These are phyloP conservation scores for Myochromella boudieri DNA, from an alignment of 768 basidiomycete species.

Conservation along the genomic window DNA sequence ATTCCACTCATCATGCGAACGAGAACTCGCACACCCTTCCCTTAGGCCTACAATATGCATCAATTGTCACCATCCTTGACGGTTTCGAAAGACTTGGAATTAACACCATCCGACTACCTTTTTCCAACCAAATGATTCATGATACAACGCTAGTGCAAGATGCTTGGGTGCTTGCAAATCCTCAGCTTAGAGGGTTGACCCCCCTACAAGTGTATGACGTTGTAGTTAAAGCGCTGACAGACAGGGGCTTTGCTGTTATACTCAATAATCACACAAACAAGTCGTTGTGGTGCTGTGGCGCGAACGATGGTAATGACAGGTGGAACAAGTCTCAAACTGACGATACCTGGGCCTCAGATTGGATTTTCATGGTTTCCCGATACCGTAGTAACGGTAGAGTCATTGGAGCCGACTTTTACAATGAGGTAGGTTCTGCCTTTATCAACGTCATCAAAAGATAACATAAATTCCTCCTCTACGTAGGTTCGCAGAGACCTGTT, in stretches of 20 bases:
- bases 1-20: slow-evolving; percentile 12
- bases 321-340: slow-evolving; percentile 18
- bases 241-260: slow-evolving; percentile 15
- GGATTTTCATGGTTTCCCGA: slow-evolving; percentile 17
- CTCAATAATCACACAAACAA: slow-evolving; percentile 18
- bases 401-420: slow-evolving; percentile 15
- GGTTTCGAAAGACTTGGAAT: slow-evolving; percentile 13
- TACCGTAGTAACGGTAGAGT: slow-evolving; percentile 14
- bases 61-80: slow-evolving; percentile 10
- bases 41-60: slow-evolving; percentile 11
- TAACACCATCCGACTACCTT: slow-evolving; percentile 13
- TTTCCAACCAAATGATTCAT: slow-evolving; percentile 19
- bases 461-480: neutral
- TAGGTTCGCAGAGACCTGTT: slow-evolving; percentile 16
- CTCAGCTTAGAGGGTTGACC: slow-evolving; percentile 12
- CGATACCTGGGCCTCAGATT: slow-evolving; percentile 13
- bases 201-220: slow-evolving; percentile 15
- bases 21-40: slow-evolving; percentile 17
- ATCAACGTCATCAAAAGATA: neutral
- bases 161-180: slow-evolving; percentile 12
- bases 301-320: slow-evolving; percentile 14
- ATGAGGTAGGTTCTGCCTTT: slow-evolving; percentile 9
- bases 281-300: slow-evolving; percentile 17
- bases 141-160: slow-evolving; percentile 12
- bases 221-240: slow-evolving; percentile 13